These are phyloP conservation scores for Skeletonema marinoi DNA, from an alignment of 108 stramenopile genomes.

Conservation along the genomic window DNA sequence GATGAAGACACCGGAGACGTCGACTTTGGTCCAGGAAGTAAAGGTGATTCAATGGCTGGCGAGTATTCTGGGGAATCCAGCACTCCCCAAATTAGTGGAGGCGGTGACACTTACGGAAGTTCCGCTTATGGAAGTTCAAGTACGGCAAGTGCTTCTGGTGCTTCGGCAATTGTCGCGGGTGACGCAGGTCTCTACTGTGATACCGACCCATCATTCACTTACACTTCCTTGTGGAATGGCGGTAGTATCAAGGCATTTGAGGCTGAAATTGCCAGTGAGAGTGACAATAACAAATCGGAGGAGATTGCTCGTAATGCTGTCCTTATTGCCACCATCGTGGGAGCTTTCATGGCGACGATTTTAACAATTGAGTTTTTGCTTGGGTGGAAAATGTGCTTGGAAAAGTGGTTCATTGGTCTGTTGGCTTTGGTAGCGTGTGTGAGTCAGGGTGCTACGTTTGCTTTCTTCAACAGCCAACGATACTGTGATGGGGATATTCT, in stretches of 20 bases:
- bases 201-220: conserved; percentile 1
- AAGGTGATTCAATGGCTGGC: background rate
- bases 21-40: background rate
- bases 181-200: conserved; percentile 35
- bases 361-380: conserved; percentile 19
- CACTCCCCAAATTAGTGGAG: background rate
- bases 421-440: conserved; percentile 17
- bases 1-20: background rate
- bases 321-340: conserved; percentile 10
- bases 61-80: background rate
- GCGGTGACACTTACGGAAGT: background rate
- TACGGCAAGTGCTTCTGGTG: background rate
- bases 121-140: background rate
- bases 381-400: conserved; percentile 27
- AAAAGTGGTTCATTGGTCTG: conserved; percentile 22
- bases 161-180: background rate
- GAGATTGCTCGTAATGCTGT: conserved; percentile 30
- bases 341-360: conserved; percentile 11
- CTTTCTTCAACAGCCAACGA: conserved; percentile 38
- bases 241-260: conserved; percentile 10
- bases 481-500: conserved; percentile 42
- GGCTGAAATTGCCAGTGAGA: conserved; percentile 12
- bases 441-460: conserved; percentile 30
- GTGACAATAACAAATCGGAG: conserved; percentile 28
- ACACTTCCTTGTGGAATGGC: conserved; percentile 19